Base-by-base conservation (phyloP, 495 filamentous ascomycete species). In the Jackrogersella multiformis region DNA sequence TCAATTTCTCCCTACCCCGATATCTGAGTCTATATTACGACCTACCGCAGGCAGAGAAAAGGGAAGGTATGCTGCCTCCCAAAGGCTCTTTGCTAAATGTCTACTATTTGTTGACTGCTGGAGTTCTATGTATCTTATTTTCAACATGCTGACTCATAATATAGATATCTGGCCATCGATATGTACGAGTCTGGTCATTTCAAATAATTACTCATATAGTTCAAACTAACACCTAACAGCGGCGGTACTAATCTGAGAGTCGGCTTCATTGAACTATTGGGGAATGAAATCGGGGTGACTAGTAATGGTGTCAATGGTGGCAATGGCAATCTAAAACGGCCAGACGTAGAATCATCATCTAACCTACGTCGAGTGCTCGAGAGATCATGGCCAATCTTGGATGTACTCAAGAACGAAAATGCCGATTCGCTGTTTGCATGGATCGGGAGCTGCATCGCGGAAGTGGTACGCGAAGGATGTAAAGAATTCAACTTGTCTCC, bases 171-270 rank as follows among this genome's bases (percentile, higher is more conserved):
- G 5, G 89, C 89, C 9, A 92, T 93, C 61, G 91, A 94, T 76
- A 90, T 94, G 83, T 85, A 76, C 75, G 80, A 8, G 13, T 6
- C 16, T 10, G n/a, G 0, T 26, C 5, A 59, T 42, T 55, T 8
- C 28, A 39, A 57, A 9, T 0, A 15, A 39, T 35, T 35, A 10
- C 12, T 35, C 15, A 8, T 41, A 20, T 64, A 34, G 34, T 32
- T 52, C 21, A 10, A 41, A 56, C 64, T 70, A 53, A 63, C 36
- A 21, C 2, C 0, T 34, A 61, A 21, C 36, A 86, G 83, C 38
- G 92, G 92, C 28, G 92, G 92, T 15, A 91, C 88, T 16, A 95
- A 95, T 64, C 78, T 95, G 18, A 84, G 92, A 48, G 91, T 93
- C 6, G 90, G 88, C 36, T 91, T 94, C 57, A 85, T 94, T 51